Base-by-base conservation (phyloP, 306 rosid species). In the Casuarina equisetifolia region DNA sequence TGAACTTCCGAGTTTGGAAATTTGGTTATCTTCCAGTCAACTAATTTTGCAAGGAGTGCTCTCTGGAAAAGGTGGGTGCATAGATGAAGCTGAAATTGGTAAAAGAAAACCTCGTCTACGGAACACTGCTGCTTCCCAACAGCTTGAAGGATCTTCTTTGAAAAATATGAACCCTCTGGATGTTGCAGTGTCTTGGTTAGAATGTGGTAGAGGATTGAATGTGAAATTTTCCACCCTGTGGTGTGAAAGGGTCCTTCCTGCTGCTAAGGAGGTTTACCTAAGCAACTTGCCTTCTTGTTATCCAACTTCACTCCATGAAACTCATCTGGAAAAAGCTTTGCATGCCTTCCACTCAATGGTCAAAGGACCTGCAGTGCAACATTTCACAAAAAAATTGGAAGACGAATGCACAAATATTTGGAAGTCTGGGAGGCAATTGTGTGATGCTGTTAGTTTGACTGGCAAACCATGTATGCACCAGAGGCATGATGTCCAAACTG, bases 391-490 rank as follows among this genome's bases (percentile, higher is more conserved):
- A 78, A 86, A 62, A 70, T 88, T 94, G 87, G 91, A 90, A 86
- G 96, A 88, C 79, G 97, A 92, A 81, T 94, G 98, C 79, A 88
- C 86, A 71, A 82, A 79, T 81, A 91, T 94, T 55, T 94, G 97
- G 98, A 88, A 85, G 80, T 86, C 97, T 74, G 95, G 92, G 76
- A 90, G 98, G 90, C 97, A 92, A 57, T 82, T 94, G 49, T 94
- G 97, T 80, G 97, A 92, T 80, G 98, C 92, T 55, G 73, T 94
- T 82, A 94, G 98, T 89, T 87, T 94, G 89, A 94, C 97, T 0
- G 93, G 98, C 35, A 92, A 90, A 79, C 97, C 97, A 10, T 94
- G 97, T 83, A 86, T 87, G 91, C 97, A 94, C 79, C 94, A 87
- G 80, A 89, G 94, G 72, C 97, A 94, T 84, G 83, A 85, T 74